Conservation (phyloP, 129 eudicot species). For the Lactuca sativa region DNA sequence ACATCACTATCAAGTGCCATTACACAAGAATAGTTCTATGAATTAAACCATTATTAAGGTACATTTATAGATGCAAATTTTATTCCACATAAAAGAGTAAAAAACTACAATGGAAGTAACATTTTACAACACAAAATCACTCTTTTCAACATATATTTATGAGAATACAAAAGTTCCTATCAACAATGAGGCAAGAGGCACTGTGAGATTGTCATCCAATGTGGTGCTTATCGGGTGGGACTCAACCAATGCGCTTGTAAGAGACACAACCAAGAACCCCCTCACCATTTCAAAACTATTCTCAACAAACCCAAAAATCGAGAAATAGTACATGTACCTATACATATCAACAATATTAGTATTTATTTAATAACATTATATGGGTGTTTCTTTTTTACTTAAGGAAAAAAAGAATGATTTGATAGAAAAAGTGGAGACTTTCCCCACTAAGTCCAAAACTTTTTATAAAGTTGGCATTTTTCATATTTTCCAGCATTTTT, state of each 20-base stretch:
- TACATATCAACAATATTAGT: constrained; percentile 8
- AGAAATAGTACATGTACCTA: constrained; percentile 83
- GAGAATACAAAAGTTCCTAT: constrained; percentile 57
- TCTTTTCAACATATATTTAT: background rate
- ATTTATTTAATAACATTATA: background rate
- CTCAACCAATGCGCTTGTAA: constrained; percentile 71
- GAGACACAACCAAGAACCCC: constrained; percentile 59
- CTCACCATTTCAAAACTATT: constrained; percentile 51
- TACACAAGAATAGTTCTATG: background rate
- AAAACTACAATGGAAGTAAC: background rate
- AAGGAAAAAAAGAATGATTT: background rate
- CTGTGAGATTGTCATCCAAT: constrained; percentile 83
- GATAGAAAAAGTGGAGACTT: background rate
- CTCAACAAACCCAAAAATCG: constrained; percentile 65
- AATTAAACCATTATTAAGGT: background rate
- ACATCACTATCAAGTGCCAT: background rate
- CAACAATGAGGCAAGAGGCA: constrained; percentile 64
- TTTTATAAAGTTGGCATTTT: too few relatives aligned
- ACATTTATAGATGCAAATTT: background rate
- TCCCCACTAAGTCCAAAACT: background rate
- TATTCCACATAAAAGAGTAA: background rate
- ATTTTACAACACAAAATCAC: background rate
- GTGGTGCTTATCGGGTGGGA: constrained; percentile 82
- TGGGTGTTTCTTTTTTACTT: background rate
- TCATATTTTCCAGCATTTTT: too few relatives aligned